Evolutionary conservation across 2,329 filamentous ascomycete species (phyloP), one percentile per base, ranked within the genome.

Genomic region (Hirsutella rhossiliensis): DNA sequence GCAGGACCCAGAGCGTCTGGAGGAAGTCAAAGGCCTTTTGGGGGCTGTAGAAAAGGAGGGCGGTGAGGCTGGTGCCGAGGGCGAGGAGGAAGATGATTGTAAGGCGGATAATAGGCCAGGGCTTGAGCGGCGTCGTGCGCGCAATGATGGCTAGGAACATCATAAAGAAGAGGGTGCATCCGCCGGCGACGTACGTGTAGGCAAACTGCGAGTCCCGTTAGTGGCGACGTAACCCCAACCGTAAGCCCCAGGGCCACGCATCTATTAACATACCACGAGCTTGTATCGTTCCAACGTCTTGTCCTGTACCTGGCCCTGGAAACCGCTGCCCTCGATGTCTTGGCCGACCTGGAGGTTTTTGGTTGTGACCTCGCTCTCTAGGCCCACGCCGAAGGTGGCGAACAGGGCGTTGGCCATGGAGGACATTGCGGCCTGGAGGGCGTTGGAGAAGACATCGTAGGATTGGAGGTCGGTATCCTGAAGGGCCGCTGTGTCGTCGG

Each of bases 121-220:
- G 48, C 23, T 50, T 56, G 57, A 58, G 61, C 5, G 54, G 52
- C 4, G 50, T 53, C 1, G 52, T 56, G 23, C 60, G 57, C 2
- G 60, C 52, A 29, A 62, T 43, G 30, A 60, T 43, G 32, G 57
- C 52, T 6, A 65, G 54, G 6, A 56, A 4, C 1, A 53, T 49
- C 54, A 64, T 57, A 9, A 65, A 45, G 28, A 58, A 48, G 20
- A 64, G 49, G 23, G 57, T 55, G 41, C 52, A 40, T 0, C 60
- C 61, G 4, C 56, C 55, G 13, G 57, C 52, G 20, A 64, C 48
- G 40, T 62, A 65, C 4, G 54, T 58, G 41, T 60, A 63, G 19
- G 55, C 50, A 44, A 64, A 64, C 60, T 64, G 15, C 8, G 15
- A 19, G 13, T 2, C 27, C 11, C 13, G 6, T 31, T 18, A 41